Base-by-base conservation (phyloP, 768 basidiomycete genomes). In the Pulveroboletus sp. region DNA sequence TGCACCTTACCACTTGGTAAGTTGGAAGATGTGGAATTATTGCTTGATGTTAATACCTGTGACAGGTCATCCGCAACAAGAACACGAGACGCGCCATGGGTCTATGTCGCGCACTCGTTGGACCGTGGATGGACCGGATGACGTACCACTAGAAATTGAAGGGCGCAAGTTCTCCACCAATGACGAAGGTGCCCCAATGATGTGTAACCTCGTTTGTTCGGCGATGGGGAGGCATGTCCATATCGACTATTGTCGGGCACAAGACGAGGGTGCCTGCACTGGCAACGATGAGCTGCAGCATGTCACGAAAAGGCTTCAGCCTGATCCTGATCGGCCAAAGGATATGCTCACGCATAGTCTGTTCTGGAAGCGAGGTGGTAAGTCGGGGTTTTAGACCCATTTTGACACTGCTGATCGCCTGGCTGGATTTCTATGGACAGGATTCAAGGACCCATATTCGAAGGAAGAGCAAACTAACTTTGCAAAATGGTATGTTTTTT, bases 391-490 rank as follows among this genome's bases (percentile, higher is more conserved):
- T 43, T 29, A 12, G 2, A 1, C 19, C 2, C 5, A 22, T 27
- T n/a, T 8, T 13, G 6, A 9, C 0, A 32, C 19, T 6, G 8
- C 13, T 26, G 14, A 41, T 29, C 6, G 14, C 10, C 3, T 13
- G n/a, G n/a, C 26, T 29, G 26, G 2, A 34, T 22, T 12, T n/a
- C 19, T 4, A 2, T 27, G 30, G 5, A 17, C 36, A 81, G 81
- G 77, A 9, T 83, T 83, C 68, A 80, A 76, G 70, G 81, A 84
- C 58, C 82, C 82, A 0, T 83, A 84, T 50, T 74, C 80, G 19
- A 71, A 70, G n/a, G 79, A 81, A 34, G 80, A 83, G 43, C 77
- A 77, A 55, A 44, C 68, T 1, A 73, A 74, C 40, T 84, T 82
- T 58, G 64, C 68, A 0, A 76, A 78, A 60, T 83, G 82, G 79